These are phyloP conservation scores for Leccinum boreale DNA, from an alignment of 768 basidiomycete species.

Conservation along the genomic window DNA sequence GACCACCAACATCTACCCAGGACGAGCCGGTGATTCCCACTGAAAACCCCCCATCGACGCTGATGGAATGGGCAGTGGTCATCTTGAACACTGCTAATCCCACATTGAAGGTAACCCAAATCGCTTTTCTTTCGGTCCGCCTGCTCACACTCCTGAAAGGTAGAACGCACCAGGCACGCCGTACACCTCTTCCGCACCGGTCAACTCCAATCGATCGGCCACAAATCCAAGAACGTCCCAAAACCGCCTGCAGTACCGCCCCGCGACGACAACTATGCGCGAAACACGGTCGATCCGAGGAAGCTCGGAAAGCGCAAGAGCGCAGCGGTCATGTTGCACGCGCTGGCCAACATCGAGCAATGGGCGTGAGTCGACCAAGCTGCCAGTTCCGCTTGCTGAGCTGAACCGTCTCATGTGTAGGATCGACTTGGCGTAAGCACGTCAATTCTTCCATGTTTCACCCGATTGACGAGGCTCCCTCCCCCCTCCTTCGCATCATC, in stretches of 20 bases:
- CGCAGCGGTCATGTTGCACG: slow-evolving; percentile 20
- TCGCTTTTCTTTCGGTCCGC: not conserved
- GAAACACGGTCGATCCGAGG: slow-evolving; percentile 46
- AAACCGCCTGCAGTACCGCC: slow-evolving; percentile 13
- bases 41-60: slow-evolving; percentile 48
- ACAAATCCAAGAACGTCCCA: slow-evolving; percentile 47
- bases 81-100: slow-evolving; percentile 63
- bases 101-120: not conserved
- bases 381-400: no score
- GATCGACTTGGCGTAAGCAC: not conserved
- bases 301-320: slow-evolving; percentile 63
- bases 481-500: not conserved
- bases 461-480: not conserved
- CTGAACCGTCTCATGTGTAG: not conserved
- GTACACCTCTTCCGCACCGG: slow-evolving; percentile 69
- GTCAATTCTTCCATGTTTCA: not conserved
- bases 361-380: not conserved
- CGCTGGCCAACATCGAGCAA: not conserved
- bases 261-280: slow-evolving; percentile 47
- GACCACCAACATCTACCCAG: not conserved
- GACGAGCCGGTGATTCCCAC: not conserved
- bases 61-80: slow-evolving; percentile 76
- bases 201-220: slow-evolving; percentile 62
- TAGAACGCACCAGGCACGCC: slow-evolving; percentile 66
- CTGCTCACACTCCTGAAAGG: slow-evolving; percentile 26